A percentile compares a stretch with the other conserved stretches of the same genome.
Evolutionary conservation across 1,139 yeast genomes (phyloP).

Genomic region (Blastobotrys persicus): DNA sequence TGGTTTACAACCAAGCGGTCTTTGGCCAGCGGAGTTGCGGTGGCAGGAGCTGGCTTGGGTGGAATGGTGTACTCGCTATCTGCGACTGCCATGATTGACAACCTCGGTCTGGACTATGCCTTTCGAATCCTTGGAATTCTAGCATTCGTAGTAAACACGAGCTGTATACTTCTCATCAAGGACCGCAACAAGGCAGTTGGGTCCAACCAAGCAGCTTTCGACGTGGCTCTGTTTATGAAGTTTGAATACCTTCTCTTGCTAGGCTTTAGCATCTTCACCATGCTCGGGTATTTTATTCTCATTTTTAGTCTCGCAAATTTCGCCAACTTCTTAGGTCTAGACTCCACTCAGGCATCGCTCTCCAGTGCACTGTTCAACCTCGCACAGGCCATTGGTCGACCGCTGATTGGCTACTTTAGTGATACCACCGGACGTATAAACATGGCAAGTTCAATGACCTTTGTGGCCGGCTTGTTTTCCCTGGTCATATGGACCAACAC

Average conservation of each 20-base stretch:
- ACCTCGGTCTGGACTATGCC: conserved; percentile 65
- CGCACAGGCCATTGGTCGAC: conserved; percentile 66
- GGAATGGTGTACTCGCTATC: conserved; percentile 39
- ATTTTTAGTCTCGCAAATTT: conserved; percentile 62
- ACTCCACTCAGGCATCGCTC: conserved; percentile 54
- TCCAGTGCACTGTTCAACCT: conserved; percentile 62
- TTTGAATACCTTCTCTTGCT: conserved; percentile 42
- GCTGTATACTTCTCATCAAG: conserved; percentile 45
- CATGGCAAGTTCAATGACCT: not conserved
- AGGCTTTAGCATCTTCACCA: conserved; percentile 55
- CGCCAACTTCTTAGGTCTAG: conserved; percentile 58
- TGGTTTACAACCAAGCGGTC: conserved; percentile 61
- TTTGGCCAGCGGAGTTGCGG: conserved; percentile 49
- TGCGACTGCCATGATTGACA: conserved; percentile 41
- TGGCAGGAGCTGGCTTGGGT: conserved; percentile 39
- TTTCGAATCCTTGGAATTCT: conserved; percentile 56
- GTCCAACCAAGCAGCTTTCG: conserved; percentile 31
- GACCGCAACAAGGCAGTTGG: conserved; percentile 43
- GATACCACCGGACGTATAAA: conserved; percentile 54
- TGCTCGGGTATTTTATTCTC: conserved; percentile 58
- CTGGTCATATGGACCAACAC: not conserved
- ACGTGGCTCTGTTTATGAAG: conserved; percentile 28
- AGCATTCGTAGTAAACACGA: conserved; percentile 37
- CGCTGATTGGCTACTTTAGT: conserved; percentile 55
- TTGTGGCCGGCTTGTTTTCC: not conserved